Evolutionary conservation across 768 basidiomycete species (phyloP).

Genomic region (Termitomyces sp.): DNA sequence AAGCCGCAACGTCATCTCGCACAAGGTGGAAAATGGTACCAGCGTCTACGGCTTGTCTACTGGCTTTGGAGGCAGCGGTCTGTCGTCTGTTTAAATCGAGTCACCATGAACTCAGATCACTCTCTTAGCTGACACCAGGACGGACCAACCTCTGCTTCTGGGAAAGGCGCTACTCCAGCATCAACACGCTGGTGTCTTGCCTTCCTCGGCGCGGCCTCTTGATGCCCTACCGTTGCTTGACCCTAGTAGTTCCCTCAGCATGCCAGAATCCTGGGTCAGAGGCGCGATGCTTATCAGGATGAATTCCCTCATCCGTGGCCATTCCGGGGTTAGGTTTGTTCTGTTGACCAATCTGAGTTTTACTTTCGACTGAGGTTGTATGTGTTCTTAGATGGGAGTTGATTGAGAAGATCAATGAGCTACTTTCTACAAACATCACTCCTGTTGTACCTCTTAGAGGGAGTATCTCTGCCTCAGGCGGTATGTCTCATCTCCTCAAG

Average conservation of each 20-base stretch:
- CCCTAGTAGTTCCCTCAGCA: conserved; percentile 56
- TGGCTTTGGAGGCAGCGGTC: conserved; percentile 72
- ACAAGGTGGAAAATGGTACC: conserved; percentile 61
- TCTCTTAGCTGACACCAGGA: conserved; percentile 63
- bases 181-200: conserved; percentile 65
- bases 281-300: conserved; percentile 75
- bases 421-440: conserved; percentile 59
- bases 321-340: conserved; percentile 63
- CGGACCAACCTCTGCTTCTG: conserved; percentile 55
- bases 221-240: conserved; percentile 61
- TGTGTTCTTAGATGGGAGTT: conserved; percentile 50
- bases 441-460: conserved; percentile 78
- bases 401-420: conserved; percentile 61
- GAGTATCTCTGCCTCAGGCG: conserved; percentile 75
- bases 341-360: background rate
- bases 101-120: background rate
- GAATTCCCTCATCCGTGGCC: conserved; percentile 79
- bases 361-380: background rate
- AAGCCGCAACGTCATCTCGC: conserved; percentile 60
- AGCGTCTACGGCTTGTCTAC: conserved; percentile 83
- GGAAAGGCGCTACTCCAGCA: conserved; percentile 69
- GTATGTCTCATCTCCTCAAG: conserved; percentile 26
- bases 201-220: conserved; percentile 42
- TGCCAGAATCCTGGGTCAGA: conserved; percentile 87
- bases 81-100: conserved; percentile 7